These are phyloP conservation scores for Batkoa obscura DNA, from an alignment of 371 early-diverging fungal genomes.

Conservation along the genomic window DNA sequence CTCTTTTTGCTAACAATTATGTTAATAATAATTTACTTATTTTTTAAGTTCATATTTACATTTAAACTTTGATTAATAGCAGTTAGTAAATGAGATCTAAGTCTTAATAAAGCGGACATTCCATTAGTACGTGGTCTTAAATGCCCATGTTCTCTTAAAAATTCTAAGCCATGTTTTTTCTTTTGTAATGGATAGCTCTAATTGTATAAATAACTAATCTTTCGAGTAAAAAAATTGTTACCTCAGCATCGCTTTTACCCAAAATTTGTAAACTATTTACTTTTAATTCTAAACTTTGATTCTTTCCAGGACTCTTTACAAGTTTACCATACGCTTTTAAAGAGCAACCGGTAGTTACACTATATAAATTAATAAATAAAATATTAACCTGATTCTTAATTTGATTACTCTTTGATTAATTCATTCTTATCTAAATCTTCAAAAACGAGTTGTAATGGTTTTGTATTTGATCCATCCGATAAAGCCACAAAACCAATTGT, in stretches of 20 bases:
- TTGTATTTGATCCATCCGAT: too few species aligned
- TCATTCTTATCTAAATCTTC: too few species aligned
- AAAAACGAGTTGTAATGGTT: too few species aligned
- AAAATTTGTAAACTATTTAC: slow-evolving; percentile 30
- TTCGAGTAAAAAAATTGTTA: slow-evolving; percentile 4
- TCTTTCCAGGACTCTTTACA: slow-evolving; percentile 42
- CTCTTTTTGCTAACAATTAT: slow-evolving; percentile 25
- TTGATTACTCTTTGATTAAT: slow-evolving; percentile 1
- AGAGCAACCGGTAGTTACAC: slow-evolving; percentile 38
- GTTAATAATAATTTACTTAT: background rate
- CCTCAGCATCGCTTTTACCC: slow-evolving; percentile 47
- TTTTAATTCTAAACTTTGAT: slow-evolving; percentile 54
- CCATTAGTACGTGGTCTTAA: slow-evolving; percentile 60
- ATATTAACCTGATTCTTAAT: background rate
- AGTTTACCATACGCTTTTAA: slow-evolving; percentile 43
- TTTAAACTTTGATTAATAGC: slow-evolving; percentile 56
- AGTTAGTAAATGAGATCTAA: slow-evolving; percentile 39
- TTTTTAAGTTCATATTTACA: slow-evolving; percentile 13
- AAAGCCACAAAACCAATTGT: too few species aligned
- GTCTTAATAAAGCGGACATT: slow-evolving; percentile 45
- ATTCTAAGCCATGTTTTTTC: slow-evolving; percentile 58
- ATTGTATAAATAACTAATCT: background rate
- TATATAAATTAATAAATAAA: background rate
- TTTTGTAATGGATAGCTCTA: slow-evolving; percentile 65
- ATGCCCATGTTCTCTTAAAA: slow-evolving; percentile 57